Evolutionary conservation across 148 eudicot species (phyloP), one percentile per base, ranked within the genome.

Genomic region (Beta vulgaris): DNA sequence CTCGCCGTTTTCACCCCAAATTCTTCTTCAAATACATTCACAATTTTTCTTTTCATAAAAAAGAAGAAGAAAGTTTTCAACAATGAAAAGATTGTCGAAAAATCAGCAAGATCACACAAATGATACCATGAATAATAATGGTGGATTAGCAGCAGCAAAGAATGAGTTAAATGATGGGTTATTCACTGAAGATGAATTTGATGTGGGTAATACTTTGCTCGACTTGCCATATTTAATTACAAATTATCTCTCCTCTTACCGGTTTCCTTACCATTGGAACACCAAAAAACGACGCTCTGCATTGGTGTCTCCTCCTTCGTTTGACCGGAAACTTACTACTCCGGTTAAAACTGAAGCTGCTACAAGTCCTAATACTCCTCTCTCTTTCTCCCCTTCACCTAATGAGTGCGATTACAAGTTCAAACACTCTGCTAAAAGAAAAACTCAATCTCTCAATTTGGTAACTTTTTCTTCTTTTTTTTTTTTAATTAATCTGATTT

Each of bases 361-460:
- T 44, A n/a, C n/a, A n/a, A 77, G 80, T 44, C 75, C 80, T 4
- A 34, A 55, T 5, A 60, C 69, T 21, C 75, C 80, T 2, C 62
- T 77, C 11, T 58, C 60, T 23, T 69, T 69, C 49, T 43, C 54
- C 13, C 59, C 35, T n/a, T n/a, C n/a, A n/a, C n/a, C n/a, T 11
- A 57, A 69, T 21, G 69, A 60, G 1, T 57, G 54, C 4, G 36
- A 58, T 13, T 36, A 4, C 34, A 76, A 32, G 57, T n/a, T 18
- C 76, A 2, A 19, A 26, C 26, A 25, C 59, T 11, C 26, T 48
- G 29, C 32, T 19, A 57, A 68, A 29, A 43, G 16, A 44, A 66
- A 66, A 26, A 18, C 48, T 19, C 29, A 59, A 11, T 9, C 21
- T 15, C 8, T 71, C 29, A 29, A n/a, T 19, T 35, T 46, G 75